phyloP scores from a whole-genome alignment of 2,329 filamentous ascomycete genomes.

The Clarireedia hainanense region DNA sequence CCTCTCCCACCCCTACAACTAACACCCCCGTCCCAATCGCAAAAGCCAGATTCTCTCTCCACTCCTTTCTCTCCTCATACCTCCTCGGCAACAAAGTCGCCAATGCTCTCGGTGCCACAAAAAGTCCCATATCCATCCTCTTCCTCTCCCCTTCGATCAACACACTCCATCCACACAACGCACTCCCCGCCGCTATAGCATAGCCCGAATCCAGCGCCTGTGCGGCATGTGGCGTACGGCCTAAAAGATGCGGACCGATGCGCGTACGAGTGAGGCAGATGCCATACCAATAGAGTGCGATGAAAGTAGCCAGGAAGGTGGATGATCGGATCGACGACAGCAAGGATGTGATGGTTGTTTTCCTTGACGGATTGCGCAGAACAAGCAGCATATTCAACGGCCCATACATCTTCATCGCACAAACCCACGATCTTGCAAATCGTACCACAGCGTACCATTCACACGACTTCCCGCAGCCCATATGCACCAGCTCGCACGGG shows the following conservation, averaged over 20 bases:
- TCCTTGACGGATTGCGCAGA: slow-evolving; percentile 40
- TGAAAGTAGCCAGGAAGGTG: slow-evolving; percentile 69
- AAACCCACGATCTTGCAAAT: slow-evolving; percentile 61
- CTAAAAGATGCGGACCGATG: slow-evolving; percentile 61
- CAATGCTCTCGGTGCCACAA: slow-evolving; percentile 71
- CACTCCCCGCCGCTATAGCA: slow-evolving; percentile 64
- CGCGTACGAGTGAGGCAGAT: slow-evolving; percentile 71
- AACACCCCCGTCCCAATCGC: slow-evolving; percentile 57
- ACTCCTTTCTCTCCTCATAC: slow-evolving; percentile 55
- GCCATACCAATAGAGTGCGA: slow-evolving; percentile 75
- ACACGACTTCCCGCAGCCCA: slow-evolving; percentile 65
- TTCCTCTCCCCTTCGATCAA: slow-evolving; percentile 59
- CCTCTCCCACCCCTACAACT: slow-evolving; percentile 52
- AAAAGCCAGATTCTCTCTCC: slow-evolving; percentile 60
- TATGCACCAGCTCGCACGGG: slow-evolving; percentile 78
- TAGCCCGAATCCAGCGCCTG: slow-evolving; percentile 53
- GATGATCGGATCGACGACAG: slow-evolving; percentile 62
- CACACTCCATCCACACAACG: slow-evolving; percentile 75
- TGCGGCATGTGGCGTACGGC: slow-evolving; percentile 38
- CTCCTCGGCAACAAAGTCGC: slow-evolving; percentile 66
- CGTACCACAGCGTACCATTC: slow-evolving; percentile 65
- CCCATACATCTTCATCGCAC: slow-evolving; percentile 69
- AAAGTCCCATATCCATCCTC: slow-evolving; percentile 68
- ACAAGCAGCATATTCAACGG: slow-evolving; percentile 60
- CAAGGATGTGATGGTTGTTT: slow-evolving; percentile 34